Evolutionary conservation across 1,139 yeast species (phyloP), one percentile per base, ranked within the genome.

Genomic region (Spathaspora sp.): DNA sequence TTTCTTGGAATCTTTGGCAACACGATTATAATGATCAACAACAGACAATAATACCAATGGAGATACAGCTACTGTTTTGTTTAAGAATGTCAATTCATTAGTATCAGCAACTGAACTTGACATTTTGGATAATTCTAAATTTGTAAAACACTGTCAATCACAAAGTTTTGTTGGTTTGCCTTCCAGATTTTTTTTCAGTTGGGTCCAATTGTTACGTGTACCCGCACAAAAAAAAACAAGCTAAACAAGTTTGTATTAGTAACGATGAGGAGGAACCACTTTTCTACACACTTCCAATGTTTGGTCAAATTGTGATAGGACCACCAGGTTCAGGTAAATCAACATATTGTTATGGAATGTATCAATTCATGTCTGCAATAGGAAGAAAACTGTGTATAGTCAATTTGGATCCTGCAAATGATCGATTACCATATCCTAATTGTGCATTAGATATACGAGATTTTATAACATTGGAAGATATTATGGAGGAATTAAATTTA

Each of bases 311-410:
- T 17, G 93, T 93, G 11, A 89, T 95, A 33, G 99, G 99, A 0
- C 98, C 99, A 0, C 99, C 99, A 0, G 99, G 99, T 2, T 80
- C 96, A 0, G 99, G 99, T 1, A 95, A 95, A 61, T 89, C 97
- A 0, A 95, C 99, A 0, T 95, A 89, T 63, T 90, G 98, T 61
- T 75, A 83, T 63, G 99, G 99, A 24, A 81, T 93, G 84, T 79
- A 80, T 56, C 98, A 93, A 72, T 93, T 95, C 63, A 76, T 91
- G 57, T 84, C 87, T 49, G 97, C 98, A 1, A 89, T 95, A 41
- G 99, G 99, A 7, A 74, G 99, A 47, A 87, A 89, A 56, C 84
- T 89, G 48, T 76, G 88, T 36, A 78, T 93, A 3, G 74, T 95
- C 29, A 95, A 95, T 60, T 73, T 95, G 50, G 99, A 95, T 60